Conservation (phyloP, 1,139 yeast genomes). For the Hyphopichia pseudoburtonii region DNA sequence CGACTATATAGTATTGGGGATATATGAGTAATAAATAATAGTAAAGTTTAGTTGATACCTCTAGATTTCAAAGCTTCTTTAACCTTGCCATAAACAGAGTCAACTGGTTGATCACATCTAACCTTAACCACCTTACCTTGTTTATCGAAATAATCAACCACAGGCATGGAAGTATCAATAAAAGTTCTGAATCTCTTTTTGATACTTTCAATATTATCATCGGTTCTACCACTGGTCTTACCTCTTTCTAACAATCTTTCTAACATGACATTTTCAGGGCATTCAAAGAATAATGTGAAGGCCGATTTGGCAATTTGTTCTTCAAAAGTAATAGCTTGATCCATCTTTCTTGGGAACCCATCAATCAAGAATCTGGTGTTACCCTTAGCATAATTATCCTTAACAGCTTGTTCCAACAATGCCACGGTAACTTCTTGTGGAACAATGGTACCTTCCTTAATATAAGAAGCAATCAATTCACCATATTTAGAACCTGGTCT, state of each 20-base stretch:
- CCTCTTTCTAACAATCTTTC: slow-evolving; percentile 86
- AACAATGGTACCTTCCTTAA: slow-evolving; percentile 86
- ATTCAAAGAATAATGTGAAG: slow-evolving; percentile 86
- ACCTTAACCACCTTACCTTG: slow-evolving; percentile 78
- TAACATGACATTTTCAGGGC: slow-evolving; percentile 90
- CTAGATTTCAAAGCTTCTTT: slow-evolving; percentile 55
- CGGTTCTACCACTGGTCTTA: slow-evolving; percentile 90
- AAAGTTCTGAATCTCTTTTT: slow-evolving; percentile 86
- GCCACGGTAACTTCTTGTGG: slow-evolving; percentile 96
- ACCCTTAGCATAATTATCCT: slow-evolving; percentile 52
- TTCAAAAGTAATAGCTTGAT: slow-evolving; percentile 92
- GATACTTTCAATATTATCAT: slow-evolving; percentile 89
- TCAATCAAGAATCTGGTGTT: slow-evolving; percentile 70
- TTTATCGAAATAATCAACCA: slow-evolving; percentile 76
- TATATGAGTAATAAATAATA: not conserved
- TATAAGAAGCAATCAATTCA: slow-evolving; percentile 76
- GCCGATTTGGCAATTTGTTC: slow-evolving; percentile 72
- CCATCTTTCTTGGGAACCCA: slow-evolving; percentile 98
- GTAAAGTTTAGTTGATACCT: slow-evolving; percentile 20
- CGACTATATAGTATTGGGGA: no score
- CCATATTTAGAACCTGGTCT: slow-evolving; percentile 85
- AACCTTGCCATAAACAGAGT: slow-evolving; percentile 73
- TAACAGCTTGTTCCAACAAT: slow-evolving; percentile 76
- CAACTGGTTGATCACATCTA: slow-evolving; percentile 77
- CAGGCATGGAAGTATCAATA: slow-evolving; percentile 91